Evolutionary conservation across 2,329 filamentous ascomycete species (phyloP).

Genomic region (Sclerotinia sclerotiorum): DNA sequence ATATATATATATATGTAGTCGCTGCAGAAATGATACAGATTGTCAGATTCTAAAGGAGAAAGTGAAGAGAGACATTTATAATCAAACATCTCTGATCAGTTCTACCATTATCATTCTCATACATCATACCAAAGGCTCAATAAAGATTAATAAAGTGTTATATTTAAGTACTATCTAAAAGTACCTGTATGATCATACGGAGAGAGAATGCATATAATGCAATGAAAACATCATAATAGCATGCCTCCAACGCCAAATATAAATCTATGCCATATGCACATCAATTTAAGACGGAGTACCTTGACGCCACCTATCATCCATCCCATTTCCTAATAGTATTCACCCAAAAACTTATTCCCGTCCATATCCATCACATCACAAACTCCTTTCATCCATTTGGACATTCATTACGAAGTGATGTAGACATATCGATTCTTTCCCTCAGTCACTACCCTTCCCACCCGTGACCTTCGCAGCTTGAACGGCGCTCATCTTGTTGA

Average conservation of each 20-base stretch:
- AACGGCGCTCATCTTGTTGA: constrained; percentile 94
- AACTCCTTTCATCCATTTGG: background rate
- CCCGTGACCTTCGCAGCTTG: constrained; percentile 85
- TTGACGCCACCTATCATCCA: background rate
- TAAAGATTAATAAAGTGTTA: background rate
- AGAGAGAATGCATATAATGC: background rate
- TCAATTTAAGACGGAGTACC: background rate
- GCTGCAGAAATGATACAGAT: background rate
- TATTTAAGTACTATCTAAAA: background rate
- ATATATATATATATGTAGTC: background rate
- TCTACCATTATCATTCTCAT: background rate
- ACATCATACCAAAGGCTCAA: background rate
- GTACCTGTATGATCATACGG: background rate
- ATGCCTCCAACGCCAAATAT: background rate
- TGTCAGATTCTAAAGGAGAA: background rate
- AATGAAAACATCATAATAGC: background rate
- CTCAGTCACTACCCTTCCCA: constrained; percentile 38
- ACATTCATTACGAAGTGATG: background rate
- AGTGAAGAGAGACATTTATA: too few species aligned
- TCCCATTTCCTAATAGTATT: background rate
- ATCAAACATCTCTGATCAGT: background rate
- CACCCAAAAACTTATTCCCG: background rate
- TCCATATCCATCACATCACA: constrained; percentile 2
- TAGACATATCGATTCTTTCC: background rate
- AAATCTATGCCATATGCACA: background rate